Evolutionary conservation across 1,139 yeast species (phyloP), one percentile per base, ranked within the genome.

Genomic region (Debaryomyces nepalensis): DNA sequence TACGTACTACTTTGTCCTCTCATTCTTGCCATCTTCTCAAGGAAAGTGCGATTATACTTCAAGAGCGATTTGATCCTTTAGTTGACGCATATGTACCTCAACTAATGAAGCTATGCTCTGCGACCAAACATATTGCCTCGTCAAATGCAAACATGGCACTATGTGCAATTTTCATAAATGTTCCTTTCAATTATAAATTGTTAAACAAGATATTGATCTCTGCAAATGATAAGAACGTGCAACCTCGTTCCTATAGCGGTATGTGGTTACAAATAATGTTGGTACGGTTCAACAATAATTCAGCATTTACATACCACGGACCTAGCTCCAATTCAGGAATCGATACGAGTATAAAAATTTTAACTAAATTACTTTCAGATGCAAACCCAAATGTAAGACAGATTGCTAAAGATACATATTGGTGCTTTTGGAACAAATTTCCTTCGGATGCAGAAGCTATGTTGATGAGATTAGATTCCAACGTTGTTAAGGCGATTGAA

Each of bases 381-480:
- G 88, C 96, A 0, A 86, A 87, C 46, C 90, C 95, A 0, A 70
- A 75, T 0, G 97, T 88, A 0, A 75, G 97, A 47, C 95, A 82
- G 53, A 71, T 81, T 0, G 87, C 87, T 66, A 77, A 96, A 56
- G 70, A 71, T 7, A 75, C 90, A 0, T 91, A 78, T 55, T 90
- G 97, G 97, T 70, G 79, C 15, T 77, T 80, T 47, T 73, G 75
- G 51, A 70, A 71, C 5, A 54, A 62, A 27, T 66, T 64, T 72
- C 59, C 87, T 64, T 47, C 67, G 1, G 78, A 77, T 27, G 76
- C 81, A 0, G 77, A 74, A 40, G 73, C 70, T 43, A 75, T 89
- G 1, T 61, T 87, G 7, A 79, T 80, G 29, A 59, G 49, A 36
- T 51, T 73, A 26, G 78, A 73, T 16, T 48, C 71, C 0, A 70